phyloP scores from a whole-genome alignment of 768 basidiomycete genomes.

The Ephemerocybe angulata region DNA sequence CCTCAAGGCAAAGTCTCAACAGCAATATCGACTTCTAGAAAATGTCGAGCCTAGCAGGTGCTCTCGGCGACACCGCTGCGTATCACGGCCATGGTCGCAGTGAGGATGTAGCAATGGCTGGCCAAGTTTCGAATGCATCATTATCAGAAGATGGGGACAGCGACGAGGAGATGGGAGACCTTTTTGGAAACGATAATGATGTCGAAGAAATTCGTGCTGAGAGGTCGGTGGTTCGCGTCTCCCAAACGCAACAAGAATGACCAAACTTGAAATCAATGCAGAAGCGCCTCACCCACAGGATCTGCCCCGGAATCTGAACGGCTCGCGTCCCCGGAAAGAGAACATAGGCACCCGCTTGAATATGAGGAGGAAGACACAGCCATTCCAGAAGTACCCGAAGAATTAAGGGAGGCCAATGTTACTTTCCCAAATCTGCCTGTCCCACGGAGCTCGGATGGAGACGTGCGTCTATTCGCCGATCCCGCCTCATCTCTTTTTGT shows the following conservation, averaged over 20 bases:
- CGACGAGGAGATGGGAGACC: constrained; percentile 69
- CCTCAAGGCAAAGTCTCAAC: constrained; percentile 7
- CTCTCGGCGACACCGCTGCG: constrained; percentile 37
- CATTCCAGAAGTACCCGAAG: constrained; percentile 43
- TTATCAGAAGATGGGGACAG: constrained; percentile 28
- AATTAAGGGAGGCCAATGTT: constrained; percentile 66
- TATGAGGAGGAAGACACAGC: constrained; percentile 78
- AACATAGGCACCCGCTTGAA: constrained; percentile 70
- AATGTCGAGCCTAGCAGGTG: constrained; percentile 63
- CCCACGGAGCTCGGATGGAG: constrained; percentile 74
- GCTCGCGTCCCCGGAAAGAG: constrained; percentile 55
- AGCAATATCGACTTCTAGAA: not conserved
- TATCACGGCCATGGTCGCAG: constrained; percentile 7
- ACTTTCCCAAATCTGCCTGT: constrained; percentile 85
- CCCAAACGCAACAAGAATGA: constrained; percentile 6
- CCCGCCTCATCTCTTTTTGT: constrained; percentile 5
- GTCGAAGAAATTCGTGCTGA: constrained; percentile 45
- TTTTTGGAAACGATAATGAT: constrained; percentile 74
- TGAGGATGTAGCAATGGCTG: constrained; percentile 20
- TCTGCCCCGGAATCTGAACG: constrained; percentile 63
- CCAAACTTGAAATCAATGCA: constrained; percentile 13
- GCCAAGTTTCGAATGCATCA: constrained; percentile 3
- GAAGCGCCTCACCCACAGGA: constrained; percentile 41
- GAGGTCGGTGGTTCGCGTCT: constrained; percentile 38
- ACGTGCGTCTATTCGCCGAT: constrained; percentile 51